Evolutionary conservation across 1,284 basidiomycete species (phyloP).

Genomic region (Rhizopogon parksii): DNA sequence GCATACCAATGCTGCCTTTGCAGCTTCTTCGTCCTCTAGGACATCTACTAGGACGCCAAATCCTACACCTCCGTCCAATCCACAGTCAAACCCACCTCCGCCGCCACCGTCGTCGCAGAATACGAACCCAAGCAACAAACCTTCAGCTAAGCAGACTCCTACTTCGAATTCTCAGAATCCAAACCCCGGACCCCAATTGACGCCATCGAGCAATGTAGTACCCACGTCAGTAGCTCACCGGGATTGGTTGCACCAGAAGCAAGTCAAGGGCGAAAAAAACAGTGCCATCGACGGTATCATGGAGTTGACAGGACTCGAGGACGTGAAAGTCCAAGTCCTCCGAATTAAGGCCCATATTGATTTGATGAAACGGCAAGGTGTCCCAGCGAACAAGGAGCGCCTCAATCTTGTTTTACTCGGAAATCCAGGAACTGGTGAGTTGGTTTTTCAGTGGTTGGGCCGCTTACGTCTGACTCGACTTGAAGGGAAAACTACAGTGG

Average conservation of each 20-base stretch:
- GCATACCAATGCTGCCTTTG: not conserved
- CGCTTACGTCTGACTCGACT: not conserved
- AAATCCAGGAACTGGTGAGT: constrained; percentile 55
- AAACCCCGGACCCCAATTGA: not conserved
- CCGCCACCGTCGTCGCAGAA: not conserved
- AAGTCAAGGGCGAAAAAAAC: constrained; percentile 38
- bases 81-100: constrained; percentile 5
- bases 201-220: not conserved
- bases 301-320: constrained; percentile 52
- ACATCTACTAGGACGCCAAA: not conserved
- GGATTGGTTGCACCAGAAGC: constrained; percentile 47
- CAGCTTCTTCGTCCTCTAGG: not conserved
- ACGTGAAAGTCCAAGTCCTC: constrained; percentile 46
- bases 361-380: constrained; percentile 37
- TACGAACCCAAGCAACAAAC: not conserved
- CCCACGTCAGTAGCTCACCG: constrained; percentile 30
- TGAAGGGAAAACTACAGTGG: constrained; percentile 63
- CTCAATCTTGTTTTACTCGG: constrained; percentile 52
- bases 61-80: not conserved
- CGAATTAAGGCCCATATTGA: constrained; percentile 48
- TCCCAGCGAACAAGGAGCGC: constrained; percentile 42
- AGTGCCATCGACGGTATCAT: constrained; percentile 47
- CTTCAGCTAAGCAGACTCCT: not conserved
- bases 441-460: not conserved
- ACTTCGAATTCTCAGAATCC: not conserved